Percentiles rank a stretch among this genome's conserved stretches.
Evolutionary conservation across 2,329 filamentous ascomycete genomes (phyloP).

Genomic region (Colletotrichum shisoi): DNA sequence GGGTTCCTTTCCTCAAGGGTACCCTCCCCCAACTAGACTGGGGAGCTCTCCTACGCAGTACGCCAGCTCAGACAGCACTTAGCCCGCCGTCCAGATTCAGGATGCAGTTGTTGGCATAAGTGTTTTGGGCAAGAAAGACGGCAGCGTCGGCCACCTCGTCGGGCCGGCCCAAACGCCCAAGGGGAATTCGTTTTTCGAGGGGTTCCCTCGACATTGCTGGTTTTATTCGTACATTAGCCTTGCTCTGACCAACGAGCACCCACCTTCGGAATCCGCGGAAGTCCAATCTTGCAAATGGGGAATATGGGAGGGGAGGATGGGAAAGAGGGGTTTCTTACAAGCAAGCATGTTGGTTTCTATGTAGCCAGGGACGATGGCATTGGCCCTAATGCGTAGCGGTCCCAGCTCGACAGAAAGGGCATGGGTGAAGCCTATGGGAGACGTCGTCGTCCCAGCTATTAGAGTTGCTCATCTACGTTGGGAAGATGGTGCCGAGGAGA

Average conservation of each 20-base stretch:
- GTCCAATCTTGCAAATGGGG: constrained; percentile 6
- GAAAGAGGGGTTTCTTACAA: constrained; percentile 57
- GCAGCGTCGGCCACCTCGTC: constrained; percentile 84
- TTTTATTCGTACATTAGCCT: constrained; percentile 53
- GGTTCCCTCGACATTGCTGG: constrained; percentile 43
- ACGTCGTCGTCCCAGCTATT: constrained; percentile 12
- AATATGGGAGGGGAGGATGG: constrained; percentile 10
- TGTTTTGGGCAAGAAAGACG: constrained; percentile 77
- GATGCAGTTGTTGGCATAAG: constrained; percentile 86
- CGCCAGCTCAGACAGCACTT: constrained; percentile 65
- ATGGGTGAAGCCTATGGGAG: constrained; percentile 68
- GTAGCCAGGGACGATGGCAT: constrained; percentile 84
- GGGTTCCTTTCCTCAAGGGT: constrained; percentile 10
- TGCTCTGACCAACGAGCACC: constrained; percentile 6
- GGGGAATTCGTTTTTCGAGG: constrained; percentile 43
- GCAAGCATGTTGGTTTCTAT: constrained; percentile 82
- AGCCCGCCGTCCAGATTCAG: constrained; percentile 86
- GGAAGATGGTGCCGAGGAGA: constrained; percentile 13
- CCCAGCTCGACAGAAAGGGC: constrained; percentile 71
- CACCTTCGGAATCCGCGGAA: constrained; percentile 6
- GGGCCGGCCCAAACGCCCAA: constrained; percentile 69
- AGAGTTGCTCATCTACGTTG: constrained; percentile 20
- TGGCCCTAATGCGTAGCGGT: constrained; percentile 72
- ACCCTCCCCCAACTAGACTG: constrained; percentile 2
- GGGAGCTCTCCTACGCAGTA: neutral